Conservation (phyloP, 371 early-diverging fungal genomes). For the Gilbertella persicaria region DNA sequence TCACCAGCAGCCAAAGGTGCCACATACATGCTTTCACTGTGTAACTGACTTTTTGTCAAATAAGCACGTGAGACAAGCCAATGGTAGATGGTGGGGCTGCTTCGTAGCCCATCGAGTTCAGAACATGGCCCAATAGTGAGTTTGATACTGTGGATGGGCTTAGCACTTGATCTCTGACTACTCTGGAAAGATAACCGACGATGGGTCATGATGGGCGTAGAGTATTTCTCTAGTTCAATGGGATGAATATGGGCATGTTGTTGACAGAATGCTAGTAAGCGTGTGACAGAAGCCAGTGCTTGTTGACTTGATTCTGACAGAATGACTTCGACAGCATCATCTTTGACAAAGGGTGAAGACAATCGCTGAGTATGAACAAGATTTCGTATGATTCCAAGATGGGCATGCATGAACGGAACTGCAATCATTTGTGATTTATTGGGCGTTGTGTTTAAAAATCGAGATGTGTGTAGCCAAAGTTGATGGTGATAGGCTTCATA, state of each 20-base stretch:
- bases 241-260: constrained; percentile 12
- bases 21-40: constrained; percentile 53
- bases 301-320: constrained; percentile 49
- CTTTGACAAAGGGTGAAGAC: constrained; percentile 21
- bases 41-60: constrained; percentile 53
- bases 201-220: not conserved
- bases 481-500: constrained; percentile 42
- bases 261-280: constrained; percentile 17
- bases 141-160: not conserved
- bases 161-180: not conserved
- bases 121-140: not conserved
- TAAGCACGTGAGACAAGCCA: constrained; percentile 69
- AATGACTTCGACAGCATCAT: constrained; percentile 28
- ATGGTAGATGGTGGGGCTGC: constrained; percentile 52
- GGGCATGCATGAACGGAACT: constrained; percentile 64
- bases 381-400: constrained; percentile 49
- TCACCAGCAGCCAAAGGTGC: constrained; percentile 38
- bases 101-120: constrained; percentile 44
- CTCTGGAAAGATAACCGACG: not conserved
- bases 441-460: constrained; percentile 32
- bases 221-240: not conserved
- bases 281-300: not conserved
- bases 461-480: constrained; percentile 38
- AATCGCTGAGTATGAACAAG: constrained; percentile 45
- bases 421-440: constrained; percentile 40